Percentiles rank a stretch among this genome's conserved stretches.
Evolutionary conservation across 2,329 filamentous ascomycete species (phyloP).

Genomic region (Nemania sp.): DNA sequence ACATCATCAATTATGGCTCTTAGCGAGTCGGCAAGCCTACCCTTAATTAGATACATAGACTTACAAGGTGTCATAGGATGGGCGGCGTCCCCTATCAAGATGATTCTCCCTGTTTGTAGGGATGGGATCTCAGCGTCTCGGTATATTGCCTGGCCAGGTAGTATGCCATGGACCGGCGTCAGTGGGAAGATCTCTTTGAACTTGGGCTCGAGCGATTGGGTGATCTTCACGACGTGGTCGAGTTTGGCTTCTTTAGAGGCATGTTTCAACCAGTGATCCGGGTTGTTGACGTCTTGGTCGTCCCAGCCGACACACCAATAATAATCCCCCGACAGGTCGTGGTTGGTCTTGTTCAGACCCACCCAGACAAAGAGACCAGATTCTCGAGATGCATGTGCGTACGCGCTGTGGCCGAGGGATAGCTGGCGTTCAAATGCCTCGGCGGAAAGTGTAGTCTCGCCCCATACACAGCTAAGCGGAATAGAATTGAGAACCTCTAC

Average conservation of each 20-base stretch:
- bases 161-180: not conserved
- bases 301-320: conserved; percentile 32
- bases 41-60: not conserved
- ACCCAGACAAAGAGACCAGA: conserved; percentile 28
- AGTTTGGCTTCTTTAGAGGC: conserved; percentile 57
- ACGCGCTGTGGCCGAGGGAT: conserved; percentile 35
- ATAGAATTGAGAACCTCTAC: conserved; percentile 27
- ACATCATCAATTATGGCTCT: not conserved
- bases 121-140: conserved; percentile 5
- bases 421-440: conserved; percentile 36
- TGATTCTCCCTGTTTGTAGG: not conserved
- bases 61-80: conserved; percentile 18
- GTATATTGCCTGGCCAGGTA: not conserved
- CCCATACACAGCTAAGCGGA: conserved; percentile 30
- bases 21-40: not conserved
- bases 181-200: conserved; percentile 26
- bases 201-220: conserved; percentile 23
- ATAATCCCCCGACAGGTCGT: conserved; percentile 33
- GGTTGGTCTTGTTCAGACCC: conserved; percentile 29
- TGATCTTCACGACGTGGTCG: conserved; percentile 41
- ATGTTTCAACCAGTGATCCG: conserved; percentile 78
- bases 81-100: conserved; percentile 8
- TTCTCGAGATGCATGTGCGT: conserved; percentile 11
- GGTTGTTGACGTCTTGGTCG: conserved; percentile 73
- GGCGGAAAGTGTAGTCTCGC: conserved; percentile 33